Base-by-base conservation (phyloP, 2,329 filamentous ascomycete genomes). In the Monascus ruber region DNA sequence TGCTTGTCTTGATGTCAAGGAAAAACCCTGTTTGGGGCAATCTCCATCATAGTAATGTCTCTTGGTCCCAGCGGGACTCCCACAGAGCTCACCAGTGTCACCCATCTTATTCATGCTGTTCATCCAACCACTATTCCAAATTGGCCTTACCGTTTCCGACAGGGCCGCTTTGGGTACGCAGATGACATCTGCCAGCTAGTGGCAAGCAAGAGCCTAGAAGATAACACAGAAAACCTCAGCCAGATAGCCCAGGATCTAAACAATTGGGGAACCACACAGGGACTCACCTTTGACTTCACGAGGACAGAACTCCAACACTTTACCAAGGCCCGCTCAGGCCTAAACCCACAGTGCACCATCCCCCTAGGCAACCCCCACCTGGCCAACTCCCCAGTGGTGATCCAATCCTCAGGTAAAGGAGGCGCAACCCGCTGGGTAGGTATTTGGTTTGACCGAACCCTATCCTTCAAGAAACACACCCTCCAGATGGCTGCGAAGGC, bases 381-480 rank as follows among this genome's bases (percentile, higher is more conserved):
- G n/a, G n/a, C n/a, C n/a, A n/a, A n/a, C n/a, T n/a, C n/a, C n/a
- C n/a, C n/a, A n/a, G n/a, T n/a, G n/a, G n/a, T n/a, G n/a, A n/a
- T n/a, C n/a, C n/a, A n/a, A n/a, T n/a, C n/a, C n/a, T n/a, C 6
- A 25, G 5, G 17, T 17, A 28, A 4, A 31, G 17, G 38, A 24
- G 6, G 5, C 27, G 11, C 26, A 7, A 8, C 11, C 27, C 37
- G 40, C 10, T 53, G 44, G 47, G 41, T 53, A 5, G 50, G 49
- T 7, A 35, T 52, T 33, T 48, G 38, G 35, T 41, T 52, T 17
- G 47, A 52, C 32, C 33, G 38, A 2, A 42, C 38, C 8, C 39
- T 51, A 3, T 38, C 34, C 7, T 50, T 48, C 32, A 47, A 46
- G 37, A 9, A 5, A 5, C 27, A 29, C 27, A 9, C 9, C 5